Base-by-base conservation (phyloP, 2,329 filamentous ascomycete species). In the Sporothrix mexicana region DNA sequence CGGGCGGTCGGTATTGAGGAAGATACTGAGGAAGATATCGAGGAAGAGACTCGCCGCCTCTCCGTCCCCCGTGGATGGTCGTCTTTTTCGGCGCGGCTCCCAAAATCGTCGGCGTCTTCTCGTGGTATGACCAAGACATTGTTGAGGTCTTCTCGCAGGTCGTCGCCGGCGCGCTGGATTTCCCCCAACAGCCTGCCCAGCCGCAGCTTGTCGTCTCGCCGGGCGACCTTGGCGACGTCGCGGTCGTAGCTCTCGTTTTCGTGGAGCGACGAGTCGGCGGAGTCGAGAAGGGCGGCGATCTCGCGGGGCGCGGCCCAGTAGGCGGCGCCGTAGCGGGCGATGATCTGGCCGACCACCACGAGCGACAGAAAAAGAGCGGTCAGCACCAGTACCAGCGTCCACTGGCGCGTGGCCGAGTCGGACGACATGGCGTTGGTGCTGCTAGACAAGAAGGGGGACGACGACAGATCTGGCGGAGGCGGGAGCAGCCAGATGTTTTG, bases 161-260 rank as follows among this genome's bases (percentile, higher is more conserved):
- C 88, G 78, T 91, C 88, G 69, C 88, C 85, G 57, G 82, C 83
- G 78, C 84, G 86, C 79, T 90, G 88, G 73, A 91, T 91, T 80
- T 91, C 88, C 75, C 87, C 85, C 75, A 91, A 81, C 74, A 91
- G 81, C 57, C 85, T 84, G 74, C 82, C 84, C 55, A 91, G 84
- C 68, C 88, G 87, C 66, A 90, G 78, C 82, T 90, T 90, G 79
- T 91, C 89, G 75, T 90, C 88, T 43, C 90, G 83, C 55, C 86
- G 86, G 78, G 84, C 84, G 53, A 91, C 84, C 73, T 85, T 86
- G 72, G 85, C 82, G 66, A 91, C 84, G 77, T 91, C 88, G 76
- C 84, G 83, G 79, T 90, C 87, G 78, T 90, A 90, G 77, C 84
- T 87, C 80, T 91, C 89, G 77, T 90, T 91, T 79, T 91, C 89